These are phyloP conservation scores for Lecanicillium sp. DNA, from an alignment of 2,329 filamentous ascomycete species.

Conservation along the genomic window DNA sequence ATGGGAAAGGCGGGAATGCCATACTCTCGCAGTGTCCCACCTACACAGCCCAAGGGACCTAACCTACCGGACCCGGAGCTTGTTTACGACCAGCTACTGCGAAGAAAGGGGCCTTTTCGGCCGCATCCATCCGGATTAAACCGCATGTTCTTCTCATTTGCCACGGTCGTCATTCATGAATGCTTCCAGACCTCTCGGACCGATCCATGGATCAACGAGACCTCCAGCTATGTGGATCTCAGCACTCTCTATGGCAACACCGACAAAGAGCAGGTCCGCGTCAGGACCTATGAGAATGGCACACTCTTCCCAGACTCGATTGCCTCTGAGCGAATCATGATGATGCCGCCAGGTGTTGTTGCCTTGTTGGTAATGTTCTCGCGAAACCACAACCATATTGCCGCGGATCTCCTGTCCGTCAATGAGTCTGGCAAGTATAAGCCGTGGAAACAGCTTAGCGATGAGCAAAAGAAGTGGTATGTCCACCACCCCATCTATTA, in stretches of 20 bases:
- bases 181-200: conserved; percentile 29
- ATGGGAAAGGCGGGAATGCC: conserved; percentile 9
- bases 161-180: conserved; percentile 40
- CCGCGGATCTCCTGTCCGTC: conserved; percentile 9
- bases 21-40: not conserved
- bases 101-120: not conserved
- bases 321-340: conserved; percentile 61
- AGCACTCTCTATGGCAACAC: conserved; percentile 43
- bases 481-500: not conserved
- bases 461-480: conserved; percentile 7
- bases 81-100: conserved; percentile 2
- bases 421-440: conserved; percentile 41
- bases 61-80: conserved; percentile 1
- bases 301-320: conserved; percentile 67
- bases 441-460: too few relatives aligned
- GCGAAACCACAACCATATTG: conserved; percentile 60
- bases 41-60: not conserved
- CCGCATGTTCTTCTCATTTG: conserved; percentile 32
- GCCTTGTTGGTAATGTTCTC: conserved; percentile 73
- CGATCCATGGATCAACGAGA: conserved; percentile 15
- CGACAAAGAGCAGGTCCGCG: conserved; percentile 38
- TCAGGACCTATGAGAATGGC: conserved; percentile 61
- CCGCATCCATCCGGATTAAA: not conserved
- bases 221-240: conserved; percentile 35
- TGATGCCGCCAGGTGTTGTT: conserved; percentile 64